Conservation (phyloP, 2,329 filamentous ascomycete species). For the Aspergillus proliferans region DNA sequence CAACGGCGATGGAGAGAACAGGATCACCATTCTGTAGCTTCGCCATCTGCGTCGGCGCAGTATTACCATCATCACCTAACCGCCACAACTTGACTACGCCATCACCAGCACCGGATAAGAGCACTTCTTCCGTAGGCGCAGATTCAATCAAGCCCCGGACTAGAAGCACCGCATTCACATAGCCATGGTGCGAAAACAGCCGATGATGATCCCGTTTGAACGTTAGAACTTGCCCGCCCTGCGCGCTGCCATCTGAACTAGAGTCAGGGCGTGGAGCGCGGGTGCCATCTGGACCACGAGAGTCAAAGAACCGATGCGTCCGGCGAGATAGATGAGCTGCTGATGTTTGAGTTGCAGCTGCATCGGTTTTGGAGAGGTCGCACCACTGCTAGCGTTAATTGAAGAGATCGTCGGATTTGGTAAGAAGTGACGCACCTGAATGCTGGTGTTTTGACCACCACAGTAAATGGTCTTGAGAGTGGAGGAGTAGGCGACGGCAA, state of each 20-base stretch:
- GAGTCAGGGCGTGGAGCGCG: slow-evolving; percentile 67
- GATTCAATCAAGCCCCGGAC: slow-evolving; percentile 67
- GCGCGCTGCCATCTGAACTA: slow-evolving; percentile 45
- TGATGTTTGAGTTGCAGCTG: slow-evolving; percentile 57
- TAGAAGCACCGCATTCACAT: slow-evolving; percentile 93
- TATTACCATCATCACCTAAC: slow-evolving; percentile 54
- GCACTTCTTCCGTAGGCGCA: slow-evolving; percentile 61
- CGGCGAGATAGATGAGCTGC: slow-evolving; percentile 67
- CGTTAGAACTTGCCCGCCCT: slow-evolving; percentile 64
- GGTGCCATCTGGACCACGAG: slow-evolving; percentile 73
- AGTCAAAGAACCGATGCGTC: slow-evolving; percentile 89
- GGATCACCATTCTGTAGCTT: slow-evolving; percentile 58
- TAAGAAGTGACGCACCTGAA: slow-evolving; percentile 52
- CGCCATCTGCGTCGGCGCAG: slow-evolving; percentile 65
- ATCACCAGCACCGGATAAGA: slow-evolving; percentile 88
- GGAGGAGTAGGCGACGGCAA: slow-evolving; percentile 84
- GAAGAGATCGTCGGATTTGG: background rate
- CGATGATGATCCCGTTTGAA: slow-evolving; percentile 73
- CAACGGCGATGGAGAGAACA: slow-evolving; percentile 72
- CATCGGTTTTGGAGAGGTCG: slow-evolving; percentile 57
- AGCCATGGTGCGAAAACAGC: slow-evolving; percentile 91
- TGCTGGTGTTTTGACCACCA: slow-evolving; percentile 88
- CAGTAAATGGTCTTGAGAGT: slow-evolving; percentile 78
- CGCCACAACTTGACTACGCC: slow-evolving; percentile 94
- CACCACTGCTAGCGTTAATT: slow-evolving; percentile 58